phyloP scores from a whole-genome alignment of 345 rosid genomes.

The Arabis hirsuta region DNA sequence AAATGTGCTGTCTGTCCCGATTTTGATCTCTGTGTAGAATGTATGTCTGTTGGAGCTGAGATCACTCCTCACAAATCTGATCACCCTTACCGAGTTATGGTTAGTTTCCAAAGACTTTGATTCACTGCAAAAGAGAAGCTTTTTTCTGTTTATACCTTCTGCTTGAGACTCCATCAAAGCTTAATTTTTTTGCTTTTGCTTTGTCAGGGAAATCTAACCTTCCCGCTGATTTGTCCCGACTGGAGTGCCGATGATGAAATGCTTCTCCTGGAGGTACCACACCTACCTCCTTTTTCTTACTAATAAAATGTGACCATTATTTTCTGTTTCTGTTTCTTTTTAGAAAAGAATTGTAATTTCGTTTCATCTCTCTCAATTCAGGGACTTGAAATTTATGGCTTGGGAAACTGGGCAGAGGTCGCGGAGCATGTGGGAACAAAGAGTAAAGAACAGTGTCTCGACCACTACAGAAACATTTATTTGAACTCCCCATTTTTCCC shows the following conservation, averaged over 20 bases:
- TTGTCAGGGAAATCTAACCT: constrained; percentile 81
- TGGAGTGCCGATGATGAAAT: constrained; percentile 99
- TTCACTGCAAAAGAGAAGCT: neutral
- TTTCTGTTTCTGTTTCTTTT: neutral
- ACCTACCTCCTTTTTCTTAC: constrained; percentile 5
- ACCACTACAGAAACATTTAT: constrained; percentile 74
- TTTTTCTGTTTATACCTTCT: neutral
- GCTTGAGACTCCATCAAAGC: neutral
- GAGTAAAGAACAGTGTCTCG: constrained; percentile 85
- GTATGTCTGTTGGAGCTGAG: constrained; percentile 96
- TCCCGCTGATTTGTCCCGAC: constrained; percentile 86
- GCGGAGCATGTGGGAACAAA: constrained; percentile 99
- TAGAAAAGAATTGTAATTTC: neutral
- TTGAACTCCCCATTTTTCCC: constrained; percentile 88
- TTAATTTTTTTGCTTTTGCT: constrained; percentile 13
- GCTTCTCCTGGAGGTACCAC: constrained; percentile 87
- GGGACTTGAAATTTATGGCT: constrained; percentile 99
- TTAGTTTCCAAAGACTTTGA: constrained; percentile 45
- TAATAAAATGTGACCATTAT: neutral
- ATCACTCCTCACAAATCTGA: constrained; percentile 83
- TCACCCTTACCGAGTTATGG: constrained; percentile 96
- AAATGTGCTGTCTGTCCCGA: constrained; percentile 95
- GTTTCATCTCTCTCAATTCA: constrained; percentile 36
- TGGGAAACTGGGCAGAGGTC: constrained; percentile 95
- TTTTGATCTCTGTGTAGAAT: constrained; percentile 95